These are phyloP conservation scores for Podospora anserina DNA, from an alignment of 495 filamentous ascomycete species.

Conservation along the genomic window DNA sequence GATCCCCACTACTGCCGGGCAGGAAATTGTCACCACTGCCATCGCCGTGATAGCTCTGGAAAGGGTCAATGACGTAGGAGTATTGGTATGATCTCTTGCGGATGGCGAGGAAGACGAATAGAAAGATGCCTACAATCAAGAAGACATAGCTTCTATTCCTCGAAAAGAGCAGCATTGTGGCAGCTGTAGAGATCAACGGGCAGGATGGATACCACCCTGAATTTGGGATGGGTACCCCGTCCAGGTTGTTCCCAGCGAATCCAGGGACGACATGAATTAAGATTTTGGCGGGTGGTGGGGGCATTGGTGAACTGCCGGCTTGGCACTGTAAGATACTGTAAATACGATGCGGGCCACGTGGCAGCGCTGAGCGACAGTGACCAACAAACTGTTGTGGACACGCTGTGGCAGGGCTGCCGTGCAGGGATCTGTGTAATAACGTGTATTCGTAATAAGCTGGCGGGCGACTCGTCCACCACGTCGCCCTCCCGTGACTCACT, in stretches of 20 bases:
- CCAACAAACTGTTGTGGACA: neutral
- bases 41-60: neutral
- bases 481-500: neutral
- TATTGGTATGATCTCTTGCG: conserved; percentile 3
- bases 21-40: neutral
- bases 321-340: neutral
- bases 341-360: neutral
- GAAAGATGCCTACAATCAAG: conserved; percentile 4
- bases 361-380: neutral
- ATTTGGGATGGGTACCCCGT: neutral
- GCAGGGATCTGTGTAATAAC: too few species aligned
- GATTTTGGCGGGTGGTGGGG: neutral
- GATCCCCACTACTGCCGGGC: neutral
- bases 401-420: too few species aligned
- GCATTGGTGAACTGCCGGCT: neutral
- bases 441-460: neutral
- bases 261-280: neutral
- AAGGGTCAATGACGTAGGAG: neutral
- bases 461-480: too few species aligned
- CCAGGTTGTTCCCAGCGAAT: neutral
- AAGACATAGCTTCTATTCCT: conserved; percentile 1
- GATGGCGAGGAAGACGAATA: conserved; percentile 4
- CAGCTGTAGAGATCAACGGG: neutral
- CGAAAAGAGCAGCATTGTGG: conserved; percentile 7
- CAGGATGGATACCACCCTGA: neutral